Base-by-base conservation (phyloP, 495 filamentous ascomycete genomes). In the Xylaria castorea region DNA sequence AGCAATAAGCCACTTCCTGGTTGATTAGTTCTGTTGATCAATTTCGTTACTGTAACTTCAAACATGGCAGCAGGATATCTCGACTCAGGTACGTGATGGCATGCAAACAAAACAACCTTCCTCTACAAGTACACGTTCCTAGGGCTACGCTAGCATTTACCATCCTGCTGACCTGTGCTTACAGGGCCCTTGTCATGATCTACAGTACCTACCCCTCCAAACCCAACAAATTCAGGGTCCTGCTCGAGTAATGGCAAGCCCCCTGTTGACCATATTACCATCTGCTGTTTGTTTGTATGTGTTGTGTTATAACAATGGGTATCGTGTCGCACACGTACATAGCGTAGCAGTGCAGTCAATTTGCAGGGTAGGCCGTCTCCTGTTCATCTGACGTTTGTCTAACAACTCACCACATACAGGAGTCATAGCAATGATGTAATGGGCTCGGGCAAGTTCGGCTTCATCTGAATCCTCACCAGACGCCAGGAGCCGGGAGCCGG, bases 101-200 rank as follows among this genome's bases (percentile, higher is more conserved):
- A 60, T 34, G 55, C 32, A 36, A 36, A 60, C 55, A 36, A 30
- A 66, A 20, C 18, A 34, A 50, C 27, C 32, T 30, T 30, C 44
- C 44, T 32, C 36, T 50, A 27, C 2, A 25, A 48, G 22, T 30
- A 18, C 25, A 27, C 8, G 25, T 34, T 2, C 8, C 40, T 34
- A 53, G 64, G 42, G 30, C 46, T 22, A 3, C 40, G 20, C 46
- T 46, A 40, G 16, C 63, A 42, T 36, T 12, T 50, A 6, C 38
- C 42, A 66, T 66, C 42, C 62, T 32, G 32, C 71, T 57, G 64
- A 61, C 63, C 30, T 60, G 5, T 51, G 73, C 38, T 63, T 63
- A 68, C 67, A 42, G 36, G 38, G 57, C 30, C 58, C 55, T 64
- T 18, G 36, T 67, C 60, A 46, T 68, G 67, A 42, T 44, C 61